Evolutionary conservation across 2,329 filamentous ascomycete species (phyloP).

Genomic region (Didymella glomerata): DNA sequence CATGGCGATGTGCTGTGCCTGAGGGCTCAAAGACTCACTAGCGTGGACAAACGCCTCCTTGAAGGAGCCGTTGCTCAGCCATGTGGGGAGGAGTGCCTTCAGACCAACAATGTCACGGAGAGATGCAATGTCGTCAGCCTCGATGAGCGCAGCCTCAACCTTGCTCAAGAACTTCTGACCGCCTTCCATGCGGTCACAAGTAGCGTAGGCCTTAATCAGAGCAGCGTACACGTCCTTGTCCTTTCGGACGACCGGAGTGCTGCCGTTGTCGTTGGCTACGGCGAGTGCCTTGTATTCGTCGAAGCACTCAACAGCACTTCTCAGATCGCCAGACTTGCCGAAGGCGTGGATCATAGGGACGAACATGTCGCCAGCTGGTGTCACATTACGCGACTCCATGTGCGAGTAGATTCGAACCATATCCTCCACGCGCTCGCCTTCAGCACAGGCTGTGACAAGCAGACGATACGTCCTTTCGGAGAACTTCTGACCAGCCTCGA

Average conservation of each 20-base stretch:
- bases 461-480: constrained; percentile 84
- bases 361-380: constrained; percentile 82
- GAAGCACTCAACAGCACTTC: constrained; percentile 92
- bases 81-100: constrained; percentile 80
- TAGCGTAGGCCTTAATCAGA: constrained; percentile 88
- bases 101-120: constrained; percentile 77
- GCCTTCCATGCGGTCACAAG: constrained; percentile 79
- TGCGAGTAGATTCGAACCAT: constrained; percentile 93
- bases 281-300: constrained; percentile 91
- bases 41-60: constrained; percentile 78
- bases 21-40: constrained; percentile 65
- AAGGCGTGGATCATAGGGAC: constrained; percentile 96
- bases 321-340: constrained; percentile 78
- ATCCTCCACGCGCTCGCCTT: constrained; percentile 79
- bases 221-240: constrained; percentile 89
- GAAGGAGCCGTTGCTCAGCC: constrained; percentile 74
- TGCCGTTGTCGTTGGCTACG: constrained; percentile 81
- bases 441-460: constrained; percentile 86
- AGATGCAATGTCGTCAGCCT: constrained; percentile 61
- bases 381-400: constrained; percentile 80
- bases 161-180: constrained; percentile 86
- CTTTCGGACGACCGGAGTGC: constrained; percentile 72
- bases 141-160: constrained; percentile 68
- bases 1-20: constrained; percentile 70
- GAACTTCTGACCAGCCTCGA: constrained; percentile 69